Evolutionary conservation across 148 eudicot species (phyloP).

Genomic region (Fagopyrum tataricum): DNA sequence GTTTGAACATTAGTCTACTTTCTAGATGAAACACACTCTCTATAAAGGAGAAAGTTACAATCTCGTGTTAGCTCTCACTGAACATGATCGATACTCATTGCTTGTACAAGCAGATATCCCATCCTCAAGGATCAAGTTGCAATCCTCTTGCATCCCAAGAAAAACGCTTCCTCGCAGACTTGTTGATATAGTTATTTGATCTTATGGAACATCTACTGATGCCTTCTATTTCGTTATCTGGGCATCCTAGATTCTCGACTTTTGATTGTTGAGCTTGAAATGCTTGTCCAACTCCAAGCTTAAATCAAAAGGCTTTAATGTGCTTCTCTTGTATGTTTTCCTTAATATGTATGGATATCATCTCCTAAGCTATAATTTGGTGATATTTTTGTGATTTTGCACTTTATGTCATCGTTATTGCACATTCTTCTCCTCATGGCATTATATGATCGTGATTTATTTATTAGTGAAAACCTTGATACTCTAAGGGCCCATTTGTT

Average conservation of each 20-base stretch:
- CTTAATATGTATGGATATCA: no score
- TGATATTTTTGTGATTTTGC: no score
- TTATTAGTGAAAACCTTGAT: no score
- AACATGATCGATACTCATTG: slow-evolving; percentile 9
- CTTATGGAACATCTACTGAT: not conserved
- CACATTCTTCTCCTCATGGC: no score
- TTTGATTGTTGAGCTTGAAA: not conserved
- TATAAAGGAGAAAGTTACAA: slow-evolving; percentile 73
- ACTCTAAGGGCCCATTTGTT: no score
- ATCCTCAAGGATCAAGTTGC: not conserved
- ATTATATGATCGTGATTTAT: no score
- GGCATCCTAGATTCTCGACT: not conserved
- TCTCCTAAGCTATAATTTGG: no score
- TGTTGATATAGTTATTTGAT: not conserved
- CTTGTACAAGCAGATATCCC: not conserved
- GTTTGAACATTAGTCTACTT: slow-evolving; percentile 11
- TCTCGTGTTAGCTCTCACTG: slow-evolving; percentile 40
- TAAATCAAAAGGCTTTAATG: no score
- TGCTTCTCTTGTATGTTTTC: no score
- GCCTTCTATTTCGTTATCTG: not conserved
- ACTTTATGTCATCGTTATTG: no score
- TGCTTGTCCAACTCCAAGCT: no score
- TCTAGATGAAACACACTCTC: not conserved
- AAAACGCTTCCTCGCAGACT: not conserved
- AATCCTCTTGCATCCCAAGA: not conserved